Evolutionary conservation across 208 protist species (phyloP).

Genomic region (Entamoeba histolytica): DNA sequence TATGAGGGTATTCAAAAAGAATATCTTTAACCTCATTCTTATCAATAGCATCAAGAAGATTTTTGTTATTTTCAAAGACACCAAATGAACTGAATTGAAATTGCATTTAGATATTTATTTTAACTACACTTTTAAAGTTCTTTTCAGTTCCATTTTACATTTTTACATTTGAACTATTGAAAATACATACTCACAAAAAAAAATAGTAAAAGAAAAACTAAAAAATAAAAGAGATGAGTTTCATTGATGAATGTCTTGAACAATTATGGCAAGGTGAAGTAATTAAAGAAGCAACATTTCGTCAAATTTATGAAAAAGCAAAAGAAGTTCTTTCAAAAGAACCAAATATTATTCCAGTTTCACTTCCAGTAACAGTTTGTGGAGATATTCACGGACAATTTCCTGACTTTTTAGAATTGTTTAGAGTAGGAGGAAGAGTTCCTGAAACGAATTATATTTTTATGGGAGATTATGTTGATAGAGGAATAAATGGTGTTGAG

Average conservation of each 20-base stretch:
- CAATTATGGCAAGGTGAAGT: background rate
- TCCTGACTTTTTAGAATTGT: slow-evolving; percentile 78
- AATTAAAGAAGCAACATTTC: background rate
- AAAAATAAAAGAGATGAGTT: background rate
- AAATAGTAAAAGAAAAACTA: background rate
- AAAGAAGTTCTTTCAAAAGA: slow-evolving; percentile 62
- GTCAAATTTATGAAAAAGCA: background rate
- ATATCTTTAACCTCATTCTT: background rate
- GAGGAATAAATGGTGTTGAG: slow-evolving; percentile 68
- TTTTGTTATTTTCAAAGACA: background rate
- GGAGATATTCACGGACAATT: slow-evolving; percentile 64
- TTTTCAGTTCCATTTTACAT: background rate
- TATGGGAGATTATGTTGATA: slow-evolving; percentile 24
- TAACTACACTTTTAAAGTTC: background rate
- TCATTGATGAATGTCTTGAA: background rate
- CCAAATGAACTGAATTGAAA: too few relatives aligned
- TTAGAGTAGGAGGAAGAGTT: slow-evolving; percentile 56
- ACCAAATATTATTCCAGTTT: slow-evolving; percentile 70
- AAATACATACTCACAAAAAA: background rate
- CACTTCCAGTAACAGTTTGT: slow-evolving; percentile 65
- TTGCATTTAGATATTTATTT: background rate
- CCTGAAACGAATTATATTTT: slow-evolving; percentile 21
- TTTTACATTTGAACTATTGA: background rate
- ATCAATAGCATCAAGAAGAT: background rate
- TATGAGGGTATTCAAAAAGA: background rate